Percentiles rank a stretch among this genome's conserved stretches.
These are phyloP conservation scores for Lactarius trivialis DNA, from an alignment of 768 basidiomycete species.

Conservation along the genomic window DNA sequence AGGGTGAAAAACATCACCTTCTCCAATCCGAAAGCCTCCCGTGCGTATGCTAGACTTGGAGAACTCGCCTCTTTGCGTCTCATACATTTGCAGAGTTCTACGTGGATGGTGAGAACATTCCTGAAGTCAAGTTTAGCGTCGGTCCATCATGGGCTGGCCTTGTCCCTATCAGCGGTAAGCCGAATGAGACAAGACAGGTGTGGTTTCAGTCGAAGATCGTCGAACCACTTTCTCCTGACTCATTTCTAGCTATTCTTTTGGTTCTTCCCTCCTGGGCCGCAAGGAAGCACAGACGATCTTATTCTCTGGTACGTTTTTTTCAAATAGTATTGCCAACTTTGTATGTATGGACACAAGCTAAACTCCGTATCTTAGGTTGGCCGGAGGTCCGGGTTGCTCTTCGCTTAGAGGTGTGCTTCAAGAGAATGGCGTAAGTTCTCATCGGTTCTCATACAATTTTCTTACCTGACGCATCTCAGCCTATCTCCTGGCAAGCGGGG, in stretches of 20 bases:
- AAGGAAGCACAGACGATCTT: slow-evolving; percentile 64
- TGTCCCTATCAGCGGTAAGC: slow-evolving; percentile 54
- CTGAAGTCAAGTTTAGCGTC: slow-evolving; percentile 64
- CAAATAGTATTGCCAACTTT: slow-evolving; percentile 8
- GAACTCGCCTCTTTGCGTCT: not conserved
- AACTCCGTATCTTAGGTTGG: slow-evolving; percentile 44
- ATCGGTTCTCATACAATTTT: slow-evolving; percentile 1
- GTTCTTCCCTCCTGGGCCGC: slow-evolving; percentile 75
- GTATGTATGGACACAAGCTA: too few species aligned
- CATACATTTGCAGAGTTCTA: slow-evolving; percentile 46
- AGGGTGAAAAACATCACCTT: slow-evolving; percentile 63
- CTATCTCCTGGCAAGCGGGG: slow-evolving; percentile 59
- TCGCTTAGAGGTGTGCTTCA: slow-evolving; percentile 65
- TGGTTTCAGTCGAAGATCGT: slow-evolving; percentile 17
- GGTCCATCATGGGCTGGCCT: slow-evolving; percentile 74
- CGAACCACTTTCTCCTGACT: not conserved
- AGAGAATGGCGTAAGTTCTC: slow-evolving; percentile 59
- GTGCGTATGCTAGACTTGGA: slow-evolving; percentile 31
- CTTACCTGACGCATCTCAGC: slow-evolving; percentile 34
- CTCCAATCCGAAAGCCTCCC: slow-evolving; percentile 54
- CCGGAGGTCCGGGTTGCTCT: slow-evolving; percentile 77
- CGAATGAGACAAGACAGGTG: slow-evolving; percentile 65
- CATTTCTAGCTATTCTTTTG: slow-evolving; percentile 66
- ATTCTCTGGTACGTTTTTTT: slow-evolving; percentile 57
- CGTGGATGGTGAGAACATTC: slow-evolving; percentile 59